Percentiles rank a stretch among this genome's conserved stretches.
phyloP scores from a whole-genome alignment of 192 early-diverging fungal genomes.

The Cladochytrium replicatum region DNA sequence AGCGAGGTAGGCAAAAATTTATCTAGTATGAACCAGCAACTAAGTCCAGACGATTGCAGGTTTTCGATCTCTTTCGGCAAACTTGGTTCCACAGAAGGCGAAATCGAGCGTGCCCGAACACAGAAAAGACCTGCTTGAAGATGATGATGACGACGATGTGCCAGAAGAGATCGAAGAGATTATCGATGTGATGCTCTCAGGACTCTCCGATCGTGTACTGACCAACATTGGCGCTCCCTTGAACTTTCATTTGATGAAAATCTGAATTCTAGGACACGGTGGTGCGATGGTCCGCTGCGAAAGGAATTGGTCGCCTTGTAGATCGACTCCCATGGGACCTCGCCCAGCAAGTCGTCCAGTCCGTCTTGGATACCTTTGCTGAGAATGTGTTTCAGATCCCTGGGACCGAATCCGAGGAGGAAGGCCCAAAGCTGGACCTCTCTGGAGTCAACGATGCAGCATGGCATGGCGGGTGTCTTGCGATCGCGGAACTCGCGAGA shows the following conservation, averaged over 20 bases:
- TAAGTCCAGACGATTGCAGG: constrained; percentile 13
- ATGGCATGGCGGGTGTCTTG: constrained; percentile 90
- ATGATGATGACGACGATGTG: constrained; percentile 60
- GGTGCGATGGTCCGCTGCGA: constrained; percentile 95
- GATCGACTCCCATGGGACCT: constrained; percentile 69
- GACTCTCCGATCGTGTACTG: constrained; percentile 1
- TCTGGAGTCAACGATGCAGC: constrained; percentile 78
- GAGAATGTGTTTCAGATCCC: constrained; percentile 58
- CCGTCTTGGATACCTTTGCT: constrained; percentile 67
- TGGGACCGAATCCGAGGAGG: constrained; percentile 16
- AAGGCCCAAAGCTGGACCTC: constrained; percentile 50
- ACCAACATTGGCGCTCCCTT: neutral
- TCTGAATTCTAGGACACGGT: constrained; percentile 69
- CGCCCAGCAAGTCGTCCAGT: constrained; percentile 70
- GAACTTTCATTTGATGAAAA: constrained; percentile 1
- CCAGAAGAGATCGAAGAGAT: constrained; percentile 75
- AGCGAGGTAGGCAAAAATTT: constrained; percentile 47
- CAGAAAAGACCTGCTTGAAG: constrained; percentile 22
- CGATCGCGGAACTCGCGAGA: constrained; percentile 84
- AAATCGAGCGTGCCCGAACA: no score
- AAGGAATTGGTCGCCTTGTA: constrained; percentile 85
- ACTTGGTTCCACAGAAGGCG: constrained; percentile 22
- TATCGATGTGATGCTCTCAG: constrained; percentile 70
- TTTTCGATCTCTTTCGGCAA: constrained; percentile 45
- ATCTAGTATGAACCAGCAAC: neutral